phyloP scores from a whole-genome alignment of 2,329 filamentous ascomycete species.

The Simplicillium sp. region DNA sequence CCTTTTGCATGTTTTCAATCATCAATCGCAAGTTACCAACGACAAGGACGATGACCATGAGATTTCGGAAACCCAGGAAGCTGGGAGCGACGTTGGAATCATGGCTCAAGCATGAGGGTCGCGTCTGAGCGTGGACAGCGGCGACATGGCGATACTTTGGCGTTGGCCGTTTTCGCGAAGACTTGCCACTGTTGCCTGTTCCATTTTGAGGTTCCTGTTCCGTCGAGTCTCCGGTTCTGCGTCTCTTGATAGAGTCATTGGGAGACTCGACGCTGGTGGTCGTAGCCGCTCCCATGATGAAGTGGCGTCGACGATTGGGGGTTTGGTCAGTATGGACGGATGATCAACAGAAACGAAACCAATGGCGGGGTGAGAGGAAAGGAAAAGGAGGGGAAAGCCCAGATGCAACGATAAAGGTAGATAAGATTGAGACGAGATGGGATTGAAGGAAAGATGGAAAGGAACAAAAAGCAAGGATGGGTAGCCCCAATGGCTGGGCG shows the following conservation, averaged over 20 bases:
- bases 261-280: conserved; percentile 21
- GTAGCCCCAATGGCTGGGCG: not conserved
- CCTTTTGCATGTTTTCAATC: conserved; percentile 95
- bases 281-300: conserved; percentile 22
- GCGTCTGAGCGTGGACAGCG: conserved; percentile 65
- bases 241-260: conserved; percentile 5
- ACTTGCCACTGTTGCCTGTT: conserved; percentile 14
- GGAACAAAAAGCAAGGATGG: not conserved
- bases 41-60: conserved; percentile 91
- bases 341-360: no score
- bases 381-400: no score
- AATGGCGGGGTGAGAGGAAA: no score
- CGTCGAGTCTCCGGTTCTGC: conserved; percentile 5
- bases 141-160: conserved; percentile 87
- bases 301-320: not conserved
- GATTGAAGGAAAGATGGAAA: not conserved
- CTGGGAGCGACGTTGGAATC: conserved; percentile 68
- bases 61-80: conserved; percentile 88
- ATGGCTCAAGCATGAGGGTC: conserved; percentile 76
- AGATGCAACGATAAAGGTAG: no score
- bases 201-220: conserved; percentile 15
- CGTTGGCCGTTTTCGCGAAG: conserved; percentile 11
- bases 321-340: no score
- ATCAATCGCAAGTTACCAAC: conserved; percentile 89
- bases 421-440: not conserved